Evolutionary conservation across 2,329 filamentous ascomycete genomes (phyloP).

Genomic region (Fusarium irregulare): DNA sequence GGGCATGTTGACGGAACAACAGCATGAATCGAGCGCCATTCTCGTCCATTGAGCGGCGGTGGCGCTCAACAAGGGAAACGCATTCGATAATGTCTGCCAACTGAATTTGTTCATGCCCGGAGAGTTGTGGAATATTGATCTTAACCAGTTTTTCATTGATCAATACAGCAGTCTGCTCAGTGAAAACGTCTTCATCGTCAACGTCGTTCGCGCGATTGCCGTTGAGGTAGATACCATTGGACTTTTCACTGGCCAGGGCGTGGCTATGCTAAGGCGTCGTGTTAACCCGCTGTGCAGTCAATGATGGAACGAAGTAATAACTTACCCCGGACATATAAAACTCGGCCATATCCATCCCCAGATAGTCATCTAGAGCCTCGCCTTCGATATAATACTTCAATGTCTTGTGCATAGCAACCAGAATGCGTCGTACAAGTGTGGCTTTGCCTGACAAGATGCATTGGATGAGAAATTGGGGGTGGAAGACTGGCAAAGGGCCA

Average conservation of each 20-base stretch:
- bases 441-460: conserved; percentile 86
- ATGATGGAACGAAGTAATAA: neutral
- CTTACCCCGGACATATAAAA: conserved; percentile 60
- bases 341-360: conserved; percentile 73
- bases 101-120: conserved; percentile 87
- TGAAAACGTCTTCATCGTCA: conserved; percentile 72
- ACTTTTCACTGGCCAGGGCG: conserved; percentile 44
- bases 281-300: conserved; percentile 11
- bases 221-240: conserved; percentile 54
- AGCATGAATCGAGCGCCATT: conserved; percentile 89
- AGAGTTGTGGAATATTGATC: conserved; percentile 81
- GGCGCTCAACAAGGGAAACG: conserved; percentile 83
- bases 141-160: conserved; percentile 83
- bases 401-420: conserved; percentile 77
- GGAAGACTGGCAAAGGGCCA: conserved; percentile 87
- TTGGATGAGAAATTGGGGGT: conserved; percentile 90
- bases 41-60: conserved; percentile 88
- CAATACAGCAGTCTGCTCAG: conserved; percentile 74
- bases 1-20: conserved; percentile 84
- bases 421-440: conserved; percentile 74
- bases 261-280: conserved; percentile 26
- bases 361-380: conserved; percentile 81
- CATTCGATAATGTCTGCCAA: conserved; percentile 88
- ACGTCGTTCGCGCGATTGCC: conserved; percentile 53
- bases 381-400: conserved; percentile 87